A percentile compares a stretch with the other conserved stretches of the same genome.
These are phyloP conservation scores for Polytrichum formosum DNA, from an alignment of 225 moss, liverwort and hornwort species.

Conservation along the genomic window DNA sequence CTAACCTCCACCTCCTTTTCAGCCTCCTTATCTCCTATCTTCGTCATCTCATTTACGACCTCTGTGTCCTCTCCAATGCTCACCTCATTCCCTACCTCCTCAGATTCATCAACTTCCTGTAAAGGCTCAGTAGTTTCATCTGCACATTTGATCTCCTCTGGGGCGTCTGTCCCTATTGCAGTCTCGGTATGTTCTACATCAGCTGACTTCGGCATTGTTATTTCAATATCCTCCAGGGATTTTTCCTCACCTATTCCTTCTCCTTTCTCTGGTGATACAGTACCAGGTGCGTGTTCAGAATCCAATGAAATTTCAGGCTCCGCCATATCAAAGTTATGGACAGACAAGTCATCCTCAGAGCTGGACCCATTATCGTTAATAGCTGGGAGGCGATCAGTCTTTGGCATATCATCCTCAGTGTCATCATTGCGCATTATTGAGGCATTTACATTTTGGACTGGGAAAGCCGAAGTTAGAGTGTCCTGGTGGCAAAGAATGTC, in stretches of 20 bases:
- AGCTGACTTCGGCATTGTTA: slow-evolving; percentile 11
- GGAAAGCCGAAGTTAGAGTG: slow-evolving; percentile 66
- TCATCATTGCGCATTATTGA: slow-evolving; percentile 47
- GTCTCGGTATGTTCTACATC: slow-evolving; percentile 11
- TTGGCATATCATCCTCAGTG: slow-evolving; percentile 60
- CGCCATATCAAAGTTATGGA: slow-evolving; percentile 24
- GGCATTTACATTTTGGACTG: slow-evolving; percentile 63
- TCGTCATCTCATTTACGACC: not conserved
- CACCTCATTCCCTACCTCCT: not conserved
- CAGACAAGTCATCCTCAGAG: slow-evolving; percentile 24
- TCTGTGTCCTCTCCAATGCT: not conserved
- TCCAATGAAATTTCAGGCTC: slow-evolving; percentile 18
- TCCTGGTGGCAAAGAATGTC: slow-evolving; percentile 99
- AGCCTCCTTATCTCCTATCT: not conserved
- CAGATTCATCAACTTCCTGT: not conserved
- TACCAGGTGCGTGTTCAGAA: slow-evolving; percentile 10
- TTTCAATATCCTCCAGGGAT: slow-evolving; percentile 16
- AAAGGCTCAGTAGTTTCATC: slow-evolving; percentile 2
- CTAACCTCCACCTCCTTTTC: slow-evolving; percentile 8
- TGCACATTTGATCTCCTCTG: slow-evolving; percentile 9
- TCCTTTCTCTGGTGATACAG: slow-evolving; percentile 11
- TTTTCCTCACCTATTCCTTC: slow-evolving; percentile 19
- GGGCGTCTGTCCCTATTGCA: slow-evolving; percentile 5
- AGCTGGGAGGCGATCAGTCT: slow-evolving; percentile 63
- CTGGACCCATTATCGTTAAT: slow-evolving; percentile 23